Conservation (phyloP, 345 rosid genomes). For the Psidium guajava region DNA sequence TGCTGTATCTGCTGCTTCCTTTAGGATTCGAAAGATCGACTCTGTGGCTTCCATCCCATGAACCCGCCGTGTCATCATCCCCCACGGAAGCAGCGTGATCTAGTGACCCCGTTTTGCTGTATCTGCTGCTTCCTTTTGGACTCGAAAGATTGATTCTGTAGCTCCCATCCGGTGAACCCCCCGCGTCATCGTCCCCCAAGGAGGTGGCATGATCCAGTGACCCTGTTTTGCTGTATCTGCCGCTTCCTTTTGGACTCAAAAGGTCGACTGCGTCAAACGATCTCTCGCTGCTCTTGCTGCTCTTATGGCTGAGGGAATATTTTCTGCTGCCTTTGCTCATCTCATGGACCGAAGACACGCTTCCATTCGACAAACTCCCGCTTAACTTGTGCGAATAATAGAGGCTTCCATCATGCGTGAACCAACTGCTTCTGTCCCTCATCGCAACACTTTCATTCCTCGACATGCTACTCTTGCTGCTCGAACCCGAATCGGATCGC, state of each 20-base stretch:
- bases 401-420: not conserved
- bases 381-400: not conserved
- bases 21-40: not conserved
- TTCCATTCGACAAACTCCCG: not conserved
- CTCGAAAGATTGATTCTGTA: not conserved
- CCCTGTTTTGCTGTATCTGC: not conserved
- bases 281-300: not conserved
- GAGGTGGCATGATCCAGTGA: not conserved
- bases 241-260: not conserved
- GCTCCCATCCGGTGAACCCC: not conserved
- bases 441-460: not conserved
- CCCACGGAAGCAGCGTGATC: not conserved
- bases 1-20: not conserved
- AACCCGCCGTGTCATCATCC: not conserved
- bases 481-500: not conserved
- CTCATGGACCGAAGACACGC: not conserved
- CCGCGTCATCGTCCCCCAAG: not conserved
- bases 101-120: not conserved
- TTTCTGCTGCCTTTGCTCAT: not conserved
- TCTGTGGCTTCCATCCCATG: not conserved
- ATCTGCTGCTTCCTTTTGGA: not conserved
- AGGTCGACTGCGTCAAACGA: not conserved
- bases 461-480: slow-evolving; percentile 1
- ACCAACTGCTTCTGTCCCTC: not conserved
- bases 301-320: not conserved